phyloP scores from a whole-genome alignment of 1,139 yeast species.

The Debaryomyces psychrophilus region DNA sequence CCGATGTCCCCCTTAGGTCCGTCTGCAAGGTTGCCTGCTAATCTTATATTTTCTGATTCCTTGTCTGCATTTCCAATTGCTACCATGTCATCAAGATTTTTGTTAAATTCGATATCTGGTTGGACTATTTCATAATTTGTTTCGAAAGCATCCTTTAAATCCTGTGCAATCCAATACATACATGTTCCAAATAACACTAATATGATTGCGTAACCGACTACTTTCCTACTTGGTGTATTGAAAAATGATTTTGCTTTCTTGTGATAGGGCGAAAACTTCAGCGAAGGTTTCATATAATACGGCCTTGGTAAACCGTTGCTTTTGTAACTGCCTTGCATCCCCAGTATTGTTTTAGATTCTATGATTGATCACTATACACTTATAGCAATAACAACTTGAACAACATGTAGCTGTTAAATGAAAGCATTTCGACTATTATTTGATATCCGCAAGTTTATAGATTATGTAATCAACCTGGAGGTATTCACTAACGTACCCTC shows the following conservation, averaged over 20 bases:
- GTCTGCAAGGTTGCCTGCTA: constrained; percentile 46
- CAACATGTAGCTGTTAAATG: constrained; percentile 3
- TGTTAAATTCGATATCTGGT: constrained; percentile 19
- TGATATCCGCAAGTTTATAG: background rate
- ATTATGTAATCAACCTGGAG: background rate
- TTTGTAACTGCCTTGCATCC: constrained; percentile 51
- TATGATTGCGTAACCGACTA: constrained; percentile 43
- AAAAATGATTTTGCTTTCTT: constrained; percentile 37
- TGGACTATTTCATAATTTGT: constrained; percentile 35
- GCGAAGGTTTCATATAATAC: constrained; percentile 50
- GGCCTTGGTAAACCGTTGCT: constrained; percentile 52
- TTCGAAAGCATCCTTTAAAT: constrained; percentile 27
- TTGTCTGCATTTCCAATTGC: constrained; percentile 31
- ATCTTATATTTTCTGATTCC: constrained; percentile 35
- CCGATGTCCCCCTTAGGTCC: constrained; percentile 50
- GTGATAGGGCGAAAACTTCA: constrained; percentile 41
- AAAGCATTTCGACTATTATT: background rate
- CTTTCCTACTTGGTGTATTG: constrained; percentile 41
- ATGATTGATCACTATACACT: constrained; percentile 14
- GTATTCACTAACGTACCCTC: background rate
- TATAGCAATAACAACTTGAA: background rate
- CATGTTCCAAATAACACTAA: constrained; percentile 40
- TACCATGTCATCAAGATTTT: constrained; percentile 30
- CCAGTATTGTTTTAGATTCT: background rate
- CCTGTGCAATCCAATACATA: constrained; percentile 43